A percentile compares a stretch with the other conserved stretches of the same genome.
Evolutionary conservation across 2,329 filamentous ascomycete genomes (phyloP).

Genomic region (Diaporthe australafricana): DNA sequence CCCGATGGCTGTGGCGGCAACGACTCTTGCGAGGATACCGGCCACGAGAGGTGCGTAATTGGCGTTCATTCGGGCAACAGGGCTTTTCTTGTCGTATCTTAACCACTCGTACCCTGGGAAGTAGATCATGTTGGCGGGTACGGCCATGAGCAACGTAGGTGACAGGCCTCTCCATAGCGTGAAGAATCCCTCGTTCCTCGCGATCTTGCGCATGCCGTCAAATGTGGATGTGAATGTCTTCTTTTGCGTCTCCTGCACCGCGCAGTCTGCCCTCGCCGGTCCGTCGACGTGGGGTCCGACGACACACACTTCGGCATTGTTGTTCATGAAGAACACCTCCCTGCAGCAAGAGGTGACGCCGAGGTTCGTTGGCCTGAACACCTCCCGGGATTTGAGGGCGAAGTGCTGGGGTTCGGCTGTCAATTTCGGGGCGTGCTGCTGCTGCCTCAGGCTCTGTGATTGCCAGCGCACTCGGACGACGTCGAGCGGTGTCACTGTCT

Average conservation of each 20-base stretch:
- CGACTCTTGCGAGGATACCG: conserved; percentile 80
- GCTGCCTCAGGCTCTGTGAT: conserved; percentile 71
- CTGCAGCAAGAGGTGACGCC: conserved; percentile 95
- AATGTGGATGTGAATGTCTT: conserved; percentile 90
- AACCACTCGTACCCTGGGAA: conserved; percentile 98
- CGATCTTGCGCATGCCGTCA: conserved; percentile 93
- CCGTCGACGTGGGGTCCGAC: conserved; percentile 70
- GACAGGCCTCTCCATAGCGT: conserved; percentile 94
- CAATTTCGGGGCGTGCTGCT: conserved; percentile 53
- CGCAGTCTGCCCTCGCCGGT: conserved; percentile 69
- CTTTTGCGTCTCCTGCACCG: conserved; percentile 86
- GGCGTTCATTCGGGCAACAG: conserved; percentile 75
- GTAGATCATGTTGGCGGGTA: conserved; percentile 97
- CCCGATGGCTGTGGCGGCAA: conserved; percentile 85
- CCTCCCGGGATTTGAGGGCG: conserved; percentile 66
- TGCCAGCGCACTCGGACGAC: conserved; percentile 96
- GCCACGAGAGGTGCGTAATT: conserved; percentile 83
- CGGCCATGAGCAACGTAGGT: conserved; percentile 93
- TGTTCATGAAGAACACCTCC: conserved; percentile 96
- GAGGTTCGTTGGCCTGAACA: conserved; percentile 81
- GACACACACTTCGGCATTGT: conserved; percentile 83
- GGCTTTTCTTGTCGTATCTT: conserved; percentile 78
- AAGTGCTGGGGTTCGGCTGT: conserved; percentile 67
- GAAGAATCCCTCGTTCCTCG: conserved; percentile 86
- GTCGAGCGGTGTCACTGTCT: conserved; percentile 89